Evolutionary conservation across 192 early-diverging fungal species (phyloP), one percentile per base, ranked within the genome.

Genomic region (Dispira simplex): DNA sequence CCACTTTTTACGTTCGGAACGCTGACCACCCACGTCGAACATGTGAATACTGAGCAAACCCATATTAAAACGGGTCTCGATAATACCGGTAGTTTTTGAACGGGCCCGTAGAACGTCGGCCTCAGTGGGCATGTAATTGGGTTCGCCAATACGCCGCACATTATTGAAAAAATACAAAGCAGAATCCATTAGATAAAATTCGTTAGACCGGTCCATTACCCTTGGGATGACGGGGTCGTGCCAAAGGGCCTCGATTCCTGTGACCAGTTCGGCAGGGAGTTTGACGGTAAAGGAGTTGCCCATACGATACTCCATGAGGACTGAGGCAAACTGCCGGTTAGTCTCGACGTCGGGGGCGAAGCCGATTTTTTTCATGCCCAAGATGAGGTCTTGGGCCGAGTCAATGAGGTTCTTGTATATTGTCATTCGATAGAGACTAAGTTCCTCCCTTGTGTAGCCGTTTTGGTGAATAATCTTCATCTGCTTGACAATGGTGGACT

Each of bases 381-480:
- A 67, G 18, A 91, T 75, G 43, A 94, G 71, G 20, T 83, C 78
- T 67, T 90, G 88, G 46, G 85, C 87, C 63, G 85, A 88, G 66
- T 92, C 90, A 39, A 95, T 75, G 18, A 89, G 72, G 70, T 94
- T 95, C 65, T 90, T 89, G 71, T 86, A 89, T 55, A 95, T 82
- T 8, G 90, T 91, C 63, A 85, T 72, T 44, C 83, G 79, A 75
- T 85, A 91, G 27, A 81, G 70, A 53, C 79, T 74, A 43, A 90
- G 69, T 66, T 94, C 93, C 23, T 91, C 85, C 64, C 76, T 75
- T 9, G 85, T 86, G 70, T 91, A 94, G 11, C 90, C 93, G 63
- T 89, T 86, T 71, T 92, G 89, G 74, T 94, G 90, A 66, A 96
- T 93, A 69, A 96, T 91, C 75, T 92, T 94, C 93, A 96, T 96